Conservation (phyloP, 2,329 filamentous ascomycete species). For the Ceratocystis huliohia region DNA sequence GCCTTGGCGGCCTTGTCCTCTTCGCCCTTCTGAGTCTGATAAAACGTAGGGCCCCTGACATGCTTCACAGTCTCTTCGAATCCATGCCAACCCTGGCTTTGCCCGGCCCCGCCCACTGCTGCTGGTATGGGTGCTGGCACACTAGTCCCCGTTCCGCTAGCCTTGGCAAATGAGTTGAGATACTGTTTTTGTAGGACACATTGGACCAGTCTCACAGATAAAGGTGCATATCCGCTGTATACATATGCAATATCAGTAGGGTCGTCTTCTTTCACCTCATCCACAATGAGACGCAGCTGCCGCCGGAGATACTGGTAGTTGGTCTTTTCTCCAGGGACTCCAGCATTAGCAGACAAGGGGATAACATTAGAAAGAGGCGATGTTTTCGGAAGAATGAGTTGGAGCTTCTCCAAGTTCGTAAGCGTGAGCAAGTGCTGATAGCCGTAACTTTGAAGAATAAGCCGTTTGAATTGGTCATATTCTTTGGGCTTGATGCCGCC, state of each 20-base stretch:
- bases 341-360: conserved; percentile 50
- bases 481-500: conserved; percentile 82
- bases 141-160: conserved; percentile 34
- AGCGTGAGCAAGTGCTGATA: conserved; percentile 90
- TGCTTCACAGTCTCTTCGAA: conserved; percentile 89
- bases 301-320: conserved; percentile 86
- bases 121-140: conserved; percentile 27
- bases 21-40: conserved; percentile 80
- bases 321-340: conserved; percentile 55
- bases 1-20: conserved; percentile 88
- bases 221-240: conserved; percentile 89
- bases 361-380: conserved; percentile 72
- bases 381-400: conserved; percentile 65
- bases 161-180: conserved; percentile 56
- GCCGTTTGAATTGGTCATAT: conserved; percentile 74
- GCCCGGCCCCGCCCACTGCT: conserved; percentile 38
- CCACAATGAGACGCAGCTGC: conserved; percentile 75
- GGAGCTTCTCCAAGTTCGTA: conserved; percentile 74
- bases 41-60: conserved; percentile 77
- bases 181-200: conserved; percentile 86
- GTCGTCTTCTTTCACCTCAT: conserved; percentile 90
- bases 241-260: conserved; percentile 96
- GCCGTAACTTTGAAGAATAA: conserved; percentile 84
- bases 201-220: conserved; percentile 83
- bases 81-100: conserved; percentile 68